Percentiles rank a stretch among this genome's conserved stretches.
Conservation (phyloP, 768 basidiomycete species). For the Lanmaoa pseudosensibilis region DNA sequence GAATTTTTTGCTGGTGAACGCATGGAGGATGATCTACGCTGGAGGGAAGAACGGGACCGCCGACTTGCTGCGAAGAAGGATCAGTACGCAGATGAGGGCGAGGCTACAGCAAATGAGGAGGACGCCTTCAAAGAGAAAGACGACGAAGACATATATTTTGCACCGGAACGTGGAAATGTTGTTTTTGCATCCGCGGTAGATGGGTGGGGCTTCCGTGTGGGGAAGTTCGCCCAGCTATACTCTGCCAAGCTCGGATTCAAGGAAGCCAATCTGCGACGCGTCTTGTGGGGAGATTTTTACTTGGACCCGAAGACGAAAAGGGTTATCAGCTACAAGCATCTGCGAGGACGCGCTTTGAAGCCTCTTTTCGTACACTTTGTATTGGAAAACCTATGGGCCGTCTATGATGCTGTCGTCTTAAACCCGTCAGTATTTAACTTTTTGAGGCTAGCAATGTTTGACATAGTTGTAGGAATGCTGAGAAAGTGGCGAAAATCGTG, state of each 20-base stretch:
- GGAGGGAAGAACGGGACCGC: conserved; percentile 89
- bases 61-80: conserved; percentile 78
- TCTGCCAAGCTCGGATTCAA: conserved; percentile 88
- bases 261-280: conserved; percentile 79
- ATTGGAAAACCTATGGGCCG: conserved; percentile 95
- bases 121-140: conserved; percentile 91
- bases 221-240: conserved; percentile 92
- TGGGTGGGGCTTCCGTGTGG: conserved; percentile 95
- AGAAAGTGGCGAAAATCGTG: conserved; percentile 88
- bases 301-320: conserved; percentile 94
- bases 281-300: conserved; percentile 97
- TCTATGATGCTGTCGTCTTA: conserved; percentile 85
- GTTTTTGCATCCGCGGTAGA: conserved; percentile 95
- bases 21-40: conserved; percentile 94
- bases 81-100: conserved; percentile 61
- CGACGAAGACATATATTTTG: conserved; percentile 97
- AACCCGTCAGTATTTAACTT: conserved; percentile 70
- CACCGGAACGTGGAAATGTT: conserved; percentile 93
- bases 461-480: conserved; percentile 64
- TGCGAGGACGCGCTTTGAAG: conserved; percentile 84
- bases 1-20: conserved; percentile 91
- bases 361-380: conserved; percentile 97
- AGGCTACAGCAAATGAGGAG: conserved; percentile 55
- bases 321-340: conserved; percentile 87
- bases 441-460: conserved; percentile 1